Base-by-base conservation (phyloP, 768 basidiomycete species). In the Russula vinacea region DNA sequence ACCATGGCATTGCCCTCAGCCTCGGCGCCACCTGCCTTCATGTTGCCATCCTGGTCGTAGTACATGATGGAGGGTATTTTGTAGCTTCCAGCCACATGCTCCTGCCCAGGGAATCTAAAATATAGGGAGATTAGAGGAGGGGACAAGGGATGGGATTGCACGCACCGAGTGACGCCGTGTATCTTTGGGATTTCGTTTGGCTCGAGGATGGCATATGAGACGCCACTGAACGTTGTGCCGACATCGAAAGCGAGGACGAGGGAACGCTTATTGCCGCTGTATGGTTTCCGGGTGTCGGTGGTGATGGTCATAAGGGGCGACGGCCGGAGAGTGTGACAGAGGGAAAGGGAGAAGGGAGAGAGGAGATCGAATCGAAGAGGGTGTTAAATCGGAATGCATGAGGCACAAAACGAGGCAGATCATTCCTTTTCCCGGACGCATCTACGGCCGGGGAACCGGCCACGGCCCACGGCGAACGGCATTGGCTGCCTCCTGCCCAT, bases 131-230 rank as follows among this genome's bases (percentile, higher is more conserved):
- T 60, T 26, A 45, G 22, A 63, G 26, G 65, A 26, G 24, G 3
- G n/a, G 6, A 26, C 22, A 1, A 50, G 26, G 24, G 40, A 33
- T 11, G 10, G 5, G 22, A 44, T 3, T 4, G n/a, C 16, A 68
- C 80, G 32, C 66, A 89, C 89, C 89, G 79, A 62, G 90, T 91
- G 59, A 92, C 88, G 42, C 89, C 88, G 67, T 88, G 80, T 24
- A 92, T 91, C 72, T 89, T 88, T 5, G 90, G 89, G 17, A 91
- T 82, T 71, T 91, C 88, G 9, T 86, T 86, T 13, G 90, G 90
- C 68, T 90, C 88, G 39, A 92, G 83, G 63, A 92, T 88, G 1
- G 89, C 87, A 73, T 92, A 92, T 39, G 90, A 92, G 2, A 86
- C 90, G 17, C 90, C 90, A 70, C 87, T 88, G 71, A 91, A 91